Conservation (phyloP, 768 basidiomycete genomes). For the Hericium rajendrae region DNA sequence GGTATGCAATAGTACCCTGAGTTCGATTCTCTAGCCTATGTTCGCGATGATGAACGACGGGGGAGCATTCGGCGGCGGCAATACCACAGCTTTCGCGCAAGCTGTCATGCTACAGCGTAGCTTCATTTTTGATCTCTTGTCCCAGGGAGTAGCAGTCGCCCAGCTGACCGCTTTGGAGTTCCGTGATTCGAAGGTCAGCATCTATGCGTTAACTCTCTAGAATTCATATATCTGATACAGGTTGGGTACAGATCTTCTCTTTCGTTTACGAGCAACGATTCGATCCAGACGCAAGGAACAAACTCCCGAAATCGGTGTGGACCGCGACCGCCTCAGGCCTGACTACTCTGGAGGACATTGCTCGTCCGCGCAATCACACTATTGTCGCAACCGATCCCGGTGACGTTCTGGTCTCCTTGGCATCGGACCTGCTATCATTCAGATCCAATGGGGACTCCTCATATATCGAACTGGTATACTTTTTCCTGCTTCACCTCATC, state of each 20-base stretch:
- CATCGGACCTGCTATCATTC: not conserved
- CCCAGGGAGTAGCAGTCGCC: constrained; percentile 40
- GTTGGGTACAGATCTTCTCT: constrained; percentile 37
- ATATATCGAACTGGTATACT: not conserved
- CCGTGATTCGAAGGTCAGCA: constrained; percentile 51
- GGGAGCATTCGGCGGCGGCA: constrained; percentile 19
- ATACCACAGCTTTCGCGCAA: constrained; percentile 11
- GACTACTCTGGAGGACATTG: constrained; percentile 1
- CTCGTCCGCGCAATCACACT: not conserved
- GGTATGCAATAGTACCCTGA: too few species aligned
- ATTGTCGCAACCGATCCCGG: not conserved
- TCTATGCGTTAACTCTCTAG: not conserved
- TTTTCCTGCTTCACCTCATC: constrained; percentile 10
- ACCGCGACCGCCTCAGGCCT: constrained; percentile 9
- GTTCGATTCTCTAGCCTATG: constrained; percentile 41
- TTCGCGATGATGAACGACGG: constrained; percentile 54
- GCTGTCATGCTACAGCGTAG: constrained; percentile 37
- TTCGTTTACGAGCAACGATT: constrained; percentile 39
- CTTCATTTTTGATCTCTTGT: constrained; percentile 40
- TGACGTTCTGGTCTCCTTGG: not conserved
- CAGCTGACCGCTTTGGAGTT: constrained; percentile 47
- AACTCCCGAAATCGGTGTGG: constrained; percentile 11
- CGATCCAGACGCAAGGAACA: constrained; percentile 11
- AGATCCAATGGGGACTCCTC: not conserved
- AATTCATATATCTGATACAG: not conserved